phyloP scores from a whole-genome alignment of 768 basidiomycete genomes.

The Xanthoconium stramineum region DNA sequence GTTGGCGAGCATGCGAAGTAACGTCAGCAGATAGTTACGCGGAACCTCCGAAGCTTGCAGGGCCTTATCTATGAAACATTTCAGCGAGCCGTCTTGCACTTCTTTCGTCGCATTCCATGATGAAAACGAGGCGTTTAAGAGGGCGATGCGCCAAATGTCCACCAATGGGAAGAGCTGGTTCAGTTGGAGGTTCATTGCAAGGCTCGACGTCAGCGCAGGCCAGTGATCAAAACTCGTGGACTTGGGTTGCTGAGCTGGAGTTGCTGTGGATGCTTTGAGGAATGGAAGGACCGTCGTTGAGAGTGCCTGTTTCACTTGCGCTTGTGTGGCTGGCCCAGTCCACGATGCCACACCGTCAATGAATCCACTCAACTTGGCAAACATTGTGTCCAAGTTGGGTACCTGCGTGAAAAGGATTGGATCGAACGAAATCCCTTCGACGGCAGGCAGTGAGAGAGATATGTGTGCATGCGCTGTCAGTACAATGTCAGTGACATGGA shows the following conservation, averaged over 20 bases:
- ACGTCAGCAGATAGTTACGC: slow-evolving; percentile 62
- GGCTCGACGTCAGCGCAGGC: slow-evolving; percentile 42
- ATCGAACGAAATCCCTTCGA: slow-evolving; percentile 61
- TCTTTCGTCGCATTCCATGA: slow-evolving; percentile 42
- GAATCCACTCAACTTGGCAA: slow-evolving; percentile 58
- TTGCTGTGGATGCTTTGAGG: slow-evolving; percentile 53
- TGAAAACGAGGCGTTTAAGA: slow-evolving; percentile 60
- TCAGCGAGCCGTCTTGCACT: slow-evolving; percentile 40
- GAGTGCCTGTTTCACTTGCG: slow-evolving; percentile 50
- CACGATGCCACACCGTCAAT: slow-evolving; percentile 48
- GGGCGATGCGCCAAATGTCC: slow-evolving; percentile 78
- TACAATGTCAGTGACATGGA: neutral
- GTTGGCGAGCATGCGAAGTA: slow-evolving; percentile 69
- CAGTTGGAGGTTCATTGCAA: slow-evolving; percentile 46
- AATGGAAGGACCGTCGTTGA: slow-evolving; percentile 53
- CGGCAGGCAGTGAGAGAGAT: slow-evolving; percentile 52
- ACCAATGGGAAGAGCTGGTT: slow-evolving; percentile 73
- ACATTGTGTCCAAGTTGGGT: slow-evolving; percentile 63
- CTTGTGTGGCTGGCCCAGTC: slow-evolving; percentile 27
- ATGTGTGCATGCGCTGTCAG: slow-evolving; percentile 71
- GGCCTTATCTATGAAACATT: slow-evolving; percentile 46
- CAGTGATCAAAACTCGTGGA: slow-evolving; percentile 44
- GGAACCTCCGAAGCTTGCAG: slow-evolving; percentile 27
- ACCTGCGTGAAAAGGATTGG: slow-evolving; percentile 76
- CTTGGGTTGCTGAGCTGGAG: slow-evolving; percentile 26